Evolutionary conservation across 495 filamentous ascomycete species (phyloP).

Genomic region (Tuber calosporum): DNA sequence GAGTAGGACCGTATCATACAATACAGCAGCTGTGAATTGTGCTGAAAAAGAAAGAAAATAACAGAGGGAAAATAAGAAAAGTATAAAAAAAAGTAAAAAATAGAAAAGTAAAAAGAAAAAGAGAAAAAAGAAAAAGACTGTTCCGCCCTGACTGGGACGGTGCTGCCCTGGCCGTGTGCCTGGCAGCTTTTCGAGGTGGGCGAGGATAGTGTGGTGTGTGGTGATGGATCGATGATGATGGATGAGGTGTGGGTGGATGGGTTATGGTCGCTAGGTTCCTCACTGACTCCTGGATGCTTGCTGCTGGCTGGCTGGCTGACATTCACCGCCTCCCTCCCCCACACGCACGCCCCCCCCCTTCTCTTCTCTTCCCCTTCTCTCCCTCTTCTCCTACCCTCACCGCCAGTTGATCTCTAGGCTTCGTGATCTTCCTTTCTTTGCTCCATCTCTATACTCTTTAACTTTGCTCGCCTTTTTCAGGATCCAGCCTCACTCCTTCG

Average conservation of each 20-base stretch:
- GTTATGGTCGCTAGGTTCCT: not conserved
- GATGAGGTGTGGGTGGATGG: slow-evolving; percentile 2
- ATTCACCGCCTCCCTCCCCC: slow-evolving; percentile 18
- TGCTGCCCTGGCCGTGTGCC: not conserved
- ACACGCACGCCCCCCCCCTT: slow-evolving; percentile 37
- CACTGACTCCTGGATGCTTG: slow-evolving; percentile 8
- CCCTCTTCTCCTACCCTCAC: slow-evolving; percentile 34
- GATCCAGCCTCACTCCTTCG: slow-evolving; percentile 44
- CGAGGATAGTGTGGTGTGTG: not conserved
- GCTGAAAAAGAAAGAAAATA: not conserved
- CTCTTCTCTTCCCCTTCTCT: slow-evolving; percentile 42
- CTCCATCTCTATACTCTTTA: slow-evolving; percentile 37
- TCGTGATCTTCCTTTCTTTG: slow-evolving; percentile 39
- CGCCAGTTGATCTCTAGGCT: slow-evolving; percentile 39
- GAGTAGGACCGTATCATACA: not conserved
- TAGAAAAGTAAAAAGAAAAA: not conserved
- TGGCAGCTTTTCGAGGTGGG: not conserved
- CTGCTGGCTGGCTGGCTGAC: slow-evolving; percentile 18
- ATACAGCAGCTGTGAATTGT: not conserved
- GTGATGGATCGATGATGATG: not conserved
- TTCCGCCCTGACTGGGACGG: not conserved
- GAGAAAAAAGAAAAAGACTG: not conserved
- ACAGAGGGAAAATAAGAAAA: not conserved
- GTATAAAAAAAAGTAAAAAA: not conserved
- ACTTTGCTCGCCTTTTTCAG: slow-evolving; percentile 43